Conservation (phyloP, 208 protist species). For the Crithidia fasciculata region DNA sequence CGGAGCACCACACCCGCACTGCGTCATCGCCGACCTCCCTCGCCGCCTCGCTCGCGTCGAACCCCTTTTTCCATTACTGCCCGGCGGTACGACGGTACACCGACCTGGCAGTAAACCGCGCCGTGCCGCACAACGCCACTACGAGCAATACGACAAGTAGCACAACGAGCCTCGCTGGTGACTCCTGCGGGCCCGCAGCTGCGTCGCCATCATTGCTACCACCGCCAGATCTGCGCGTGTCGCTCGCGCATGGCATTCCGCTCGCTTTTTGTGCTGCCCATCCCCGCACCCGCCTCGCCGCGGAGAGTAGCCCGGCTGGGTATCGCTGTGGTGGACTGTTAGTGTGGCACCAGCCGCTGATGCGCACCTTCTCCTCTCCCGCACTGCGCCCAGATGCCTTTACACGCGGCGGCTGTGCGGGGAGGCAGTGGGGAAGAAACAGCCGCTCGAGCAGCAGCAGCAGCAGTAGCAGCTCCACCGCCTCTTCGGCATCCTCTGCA, state of each 20-base stretch:
- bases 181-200: too few relatives aligned
- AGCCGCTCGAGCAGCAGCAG: not conserved
- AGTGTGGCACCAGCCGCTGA: conserved; percentile 13
- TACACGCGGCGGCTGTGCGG: too few relatives aligned
- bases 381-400: too few relatives aligned
- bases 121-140: too few relatives aligned
- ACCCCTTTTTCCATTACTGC: conserved; percentile 15
- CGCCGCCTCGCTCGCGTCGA: conserved; percentile 1
- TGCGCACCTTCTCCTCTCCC: not conserved
- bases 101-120: not conserved
- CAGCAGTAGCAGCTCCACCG: not conserved
- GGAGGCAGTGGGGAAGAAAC: not conserved
- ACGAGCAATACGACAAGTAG: too few relatives aligned
- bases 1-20: not conserved
- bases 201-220: not conserved
- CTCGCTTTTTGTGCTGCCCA: conserved; percentile 19
- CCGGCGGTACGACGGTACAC: not conserved
- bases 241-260: conserved; percentile 5
- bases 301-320: conserved; percentile 13
- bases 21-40: not conserved
- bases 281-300: conserved; percentile 1
- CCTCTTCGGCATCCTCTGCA: not conserved
- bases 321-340: conserved; percentile 7
- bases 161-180: too few relatives aligned
- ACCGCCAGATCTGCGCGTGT: not conserved